Base-by-base conservation (phyloP, 192 early-diverging fungal species). In the Rhizophagus clarus region DNA sequence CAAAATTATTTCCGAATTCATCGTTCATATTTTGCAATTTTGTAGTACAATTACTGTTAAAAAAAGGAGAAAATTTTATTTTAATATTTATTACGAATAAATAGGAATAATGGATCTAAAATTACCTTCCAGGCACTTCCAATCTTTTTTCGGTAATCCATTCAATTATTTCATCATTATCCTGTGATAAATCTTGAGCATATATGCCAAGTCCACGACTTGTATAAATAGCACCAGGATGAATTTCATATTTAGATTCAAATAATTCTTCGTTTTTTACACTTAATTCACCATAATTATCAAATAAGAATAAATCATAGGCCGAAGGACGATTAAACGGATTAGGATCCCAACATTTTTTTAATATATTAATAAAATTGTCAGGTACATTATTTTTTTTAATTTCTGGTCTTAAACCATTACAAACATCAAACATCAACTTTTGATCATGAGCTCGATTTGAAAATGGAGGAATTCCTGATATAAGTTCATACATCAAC, bases 401-500 rank as follows among this genome's bases (percentile, higher is more conserved):
- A 74, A 84, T 82, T 24, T 82, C 77, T 28, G 83, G 83, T 2
- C 85, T 77, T 2, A 51, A 66, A 56, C 85, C 83, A 8, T 81
- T 26, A 75, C 82, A 78, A 26, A 85, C 67, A 24, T 85, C 80
- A 7, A 75, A 45, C 45, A 85, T 32, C 4, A 85, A 72, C 3
- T 17, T 17, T 9, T 79, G 68, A 61, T 83, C 84, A 40, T 79
- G 72, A 24, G 80, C 61, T 42, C 84, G 76, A 14, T 80, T 74
- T 40, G 34, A 76, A 73, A 85, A 85, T 0, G 85, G 85, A 51
- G 81, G 81, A 9, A 79, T 74, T 8, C 83, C 83, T 1, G 81
- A 79, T 2, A 81, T 80, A 3, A 86, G 79, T 51, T 86, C 83
- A 84, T 84, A 86, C 76, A 86, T 83, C 11, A 86, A 79, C 42